Conservation (phyloP, 768 basidiomycete genomes). For the Gelatoporia subvermispora region DNA sequence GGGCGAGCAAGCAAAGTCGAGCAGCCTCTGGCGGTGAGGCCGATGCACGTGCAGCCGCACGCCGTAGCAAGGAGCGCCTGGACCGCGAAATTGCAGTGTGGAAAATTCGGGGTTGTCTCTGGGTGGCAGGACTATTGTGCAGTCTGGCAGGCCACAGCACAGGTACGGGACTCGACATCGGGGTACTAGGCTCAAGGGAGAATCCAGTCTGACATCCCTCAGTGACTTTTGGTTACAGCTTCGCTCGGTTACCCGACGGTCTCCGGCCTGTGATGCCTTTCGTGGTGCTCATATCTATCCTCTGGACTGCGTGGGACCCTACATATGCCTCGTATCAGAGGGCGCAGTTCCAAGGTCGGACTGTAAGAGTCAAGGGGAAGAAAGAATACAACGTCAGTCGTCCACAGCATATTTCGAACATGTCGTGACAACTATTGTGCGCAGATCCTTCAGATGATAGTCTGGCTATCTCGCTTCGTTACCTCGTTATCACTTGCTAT, state of each 20-base stretch:
- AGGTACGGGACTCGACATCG: slow-evolving; percentile 8
- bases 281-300: slow-evolving; percentile 51
- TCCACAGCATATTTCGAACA: neutral
- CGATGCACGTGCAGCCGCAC: slow-evolving; percentile 39
- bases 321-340: slow-evolving; percentile 59
- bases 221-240: slow-evolving; percentile 8
- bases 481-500: slow-evolving; percentile 44
- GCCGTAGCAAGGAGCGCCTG: slow-evolving; percentile 38
- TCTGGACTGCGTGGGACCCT: slow-evolving; percentile 87
- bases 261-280: slow-evolving; percentile 34
- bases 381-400: slow-evolving; percentile 53
- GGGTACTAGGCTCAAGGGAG: neutral
- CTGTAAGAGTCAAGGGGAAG: slow-evolving; percentile 64
- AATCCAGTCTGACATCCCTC: neutral
- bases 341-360: slow-evolving; percentile 66
- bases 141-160: slow-evolving; percentile 10
- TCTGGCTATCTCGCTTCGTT: slow-evolving; percentile 53
- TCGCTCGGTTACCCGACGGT: slow-evolving; percentile 1
- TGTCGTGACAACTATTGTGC: neutral
- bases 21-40: slow-evolving; percentile 9
- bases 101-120: slow-evolving; percentile 66
- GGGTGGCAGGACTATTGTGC: slow-evolving; percentile 43
- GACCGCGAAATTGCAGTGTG: slow-evolving; percentile 55
- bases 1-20: slow-evolving; percentile 41
- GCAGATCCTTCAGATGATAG: slow-evolving; percentile 54